phyloP scores from a whole-genome alignment of 106 monocot species.

The Vanilla planifolia region DNA sequence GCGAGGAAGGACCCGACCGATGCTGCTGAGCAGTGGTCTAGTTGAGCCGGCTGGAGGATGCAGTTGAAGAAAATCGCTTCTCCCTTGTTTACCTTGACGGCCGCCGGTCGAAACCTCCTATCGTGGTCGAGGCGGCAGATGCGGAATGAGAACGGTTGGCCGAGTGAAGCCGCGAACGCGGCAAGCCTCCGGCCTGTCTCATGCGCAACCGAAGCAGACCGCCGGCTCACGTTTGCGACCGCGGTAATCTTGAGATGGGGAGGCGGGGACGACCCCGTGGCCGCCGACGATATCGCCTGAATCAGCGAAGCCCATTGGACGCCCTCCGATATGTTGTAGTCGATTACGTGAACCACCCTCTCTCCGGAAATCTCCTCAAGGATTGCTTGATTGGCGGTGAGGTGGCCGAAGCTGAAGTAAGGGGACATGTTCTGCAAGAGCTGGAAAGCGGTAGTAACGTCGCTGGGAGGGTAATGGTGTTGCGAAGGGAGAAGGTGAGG shows the following conservation, averaged over 20 bases:
- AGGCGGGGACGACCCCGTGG: slow-evolving; percentile 19
- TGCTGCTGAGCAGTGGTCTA: not conserved
- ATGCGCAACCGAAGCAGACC: slow-evolving; percentile 12
- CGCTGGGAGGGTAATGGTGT: slow-evolving; percentile 9
- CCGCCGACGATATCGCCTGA: slow-evolving; percentile 29
- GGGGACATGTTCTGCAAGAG: slow-evolving; percentile 57
- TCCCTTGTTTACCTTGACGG: slow-evolving; percentile 27
- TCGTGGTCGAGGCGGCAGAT: slow-evolving; percentile 36
- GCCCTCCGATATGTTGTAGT: slow-evolving; percentile 44
- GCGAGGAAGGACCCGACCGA: slow-evolving; percentile 26
- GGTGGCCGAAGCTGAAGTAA: slow-evolving; percentile 45
- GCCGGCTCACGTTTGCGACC: slow-evolving; percentile 12
- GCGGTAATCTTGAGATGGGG: slow-evolving; percentile 52
- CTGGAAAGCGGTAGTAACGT: slow-evolving; percentile 39
- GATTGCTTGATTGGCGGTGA: slow-evolving; percentile 60
- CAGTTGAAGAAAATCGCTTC: slow-evolving; percentile 35
- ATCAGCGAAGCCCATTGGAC: slow-evolving; percentile 51
- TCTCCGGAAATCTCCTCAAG: slow-evolving; percentile 32
- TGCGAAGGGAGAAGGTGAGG: no score
- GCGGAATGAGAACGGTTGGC: slow-evolving; percentile 39
- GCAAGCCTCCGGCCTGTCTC: slow-evolving; percentile 37
- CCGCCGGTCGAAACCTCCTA: slow-evolving; percentile 24
- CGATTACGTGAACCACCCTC: slow-evolving; percentile 37
- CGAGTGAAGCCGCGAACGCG: slow-evolving; percentile 38
- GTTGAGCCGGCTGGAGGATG: slow-evolving; percentile 27